These are phyloP conservation scores for Martiniozyma asiatica DNA, from an alignment of 1,139 yeast species.

Conservation along the genomic window DNA sequence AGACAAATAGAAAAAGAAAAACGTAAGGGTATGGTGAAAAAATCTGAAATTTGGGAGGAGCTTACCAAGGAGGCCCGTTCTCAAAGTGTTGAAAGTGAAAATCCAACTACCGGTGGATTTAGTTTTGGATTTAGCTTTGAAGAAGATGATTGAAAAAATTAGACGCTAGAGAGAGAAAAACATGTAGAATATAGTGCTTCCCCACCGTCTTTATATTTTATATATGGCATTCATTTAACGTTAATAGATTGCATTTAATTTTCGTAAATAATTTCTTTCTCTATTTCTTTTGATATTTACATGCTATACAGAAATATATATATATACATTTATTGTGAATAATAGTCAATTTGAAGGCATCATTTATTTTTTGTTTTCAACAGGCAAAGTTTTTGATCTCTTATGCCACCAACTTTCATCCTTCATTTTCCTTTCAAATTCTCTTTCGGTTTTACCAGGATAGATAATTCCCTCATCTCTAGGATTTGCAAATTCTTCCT, in stretches of 20 bases:
- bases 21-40: slow-evolving; percentile 7
- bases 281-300: too few relatives aligned
- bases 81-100: too few relatives aligned
- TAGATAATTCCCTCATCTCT: slow-evolving; percentile 56
- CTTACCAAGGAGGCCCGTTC: slow-evolving; percentile 8
- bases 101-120: too few relatives aligned
- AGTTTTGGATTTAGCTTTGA: slow-evolving; percentile 21
- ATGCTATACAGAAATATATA: too few relatives aligned
- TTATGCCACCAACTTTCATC: slow-evolving; percentile 59
- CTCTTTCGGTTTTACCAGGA: slow-evolving; percentile 60
- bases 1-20: slow-evolving; percentile 22
- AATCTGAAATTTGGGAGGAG: slow-evolving; percentile 14
- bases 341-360: too few relatives aligned
- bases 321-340: too few relatives aligned
- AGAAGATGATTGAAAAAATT: slow-evolving; percentile 5
- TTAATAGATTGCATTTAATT: too few relatives aligned
- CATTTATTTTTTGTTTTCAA: too few relatives aligned
- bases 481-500: slow-evolving; percentile 41
- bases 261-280: too few relatives aligned
- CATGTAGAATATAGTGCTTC: too few relatives aligned
- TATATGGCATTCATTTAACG: too few relatives aligned
- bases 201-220: too few relatives aligned
- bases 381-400: slow-evolving; percentile 44
- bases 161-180: not conserved
- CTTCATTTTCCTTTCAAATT: slow-evolving; percentile 34